Evolutionary conservation across 257 asterid genomes (phyloP).

Genomic region (Solanum pimpinellifolium): DNA sequence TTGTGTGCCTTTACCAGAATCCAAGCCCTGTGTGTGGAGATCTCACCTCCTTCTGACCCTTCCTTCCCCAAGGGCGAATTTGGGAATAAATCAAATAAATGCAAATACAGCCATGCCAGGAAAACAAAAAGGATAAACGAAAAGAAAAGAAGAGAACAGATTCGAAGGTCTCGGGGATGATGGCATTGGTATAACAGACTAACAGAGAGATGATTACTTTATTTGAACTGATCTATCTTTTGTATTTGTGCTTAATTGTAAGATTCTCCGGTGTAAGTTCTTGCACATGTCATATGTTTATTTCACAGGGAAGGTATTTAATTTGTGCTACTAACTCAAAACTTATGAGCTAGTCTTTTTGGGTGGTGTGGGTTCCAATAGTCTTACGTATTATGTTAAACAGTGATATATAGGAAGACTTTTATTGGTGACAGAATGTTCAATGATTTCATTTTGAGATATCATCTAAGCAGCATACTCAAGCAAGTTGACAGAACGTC

Average conservation of each 20-base stretch:
- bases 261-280: not conserved
- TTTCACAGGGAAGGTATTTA: not conserved
- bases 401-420: not conserved
- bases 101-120: not conserved
- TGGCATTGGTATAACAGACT: not conserved
- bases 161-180: not conserved
- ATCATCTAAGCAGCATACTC: not conserved
- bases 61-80: not conserved
- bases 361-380: not conserved
- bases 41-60: not conserved
- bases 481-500: no score
- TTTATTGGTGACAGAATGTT: not conserved
- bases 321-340: not conserved
- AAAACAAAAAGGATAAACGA: not conserved
- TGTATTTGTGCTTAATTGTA: not conserved
- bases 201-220: not conserved
- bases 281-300: not conserved
- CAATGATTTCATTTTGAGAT: not conserved
- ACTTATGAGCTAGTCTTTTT: not conserved
- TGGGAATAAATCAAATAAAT: not conserved
- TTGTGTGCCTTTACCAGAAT: not conserved
- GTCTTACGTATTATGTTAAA: not conserved
- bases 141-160: not conserved
- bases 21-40: not conserved
- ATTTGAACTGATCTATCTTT: not conserved